Percentiles rank a stretch among this genome's conserved stretches.
phyloP scores from a whole-genome alignment of 352 stramenopile genomes.

The Stramenopiles sp. region DNA sequence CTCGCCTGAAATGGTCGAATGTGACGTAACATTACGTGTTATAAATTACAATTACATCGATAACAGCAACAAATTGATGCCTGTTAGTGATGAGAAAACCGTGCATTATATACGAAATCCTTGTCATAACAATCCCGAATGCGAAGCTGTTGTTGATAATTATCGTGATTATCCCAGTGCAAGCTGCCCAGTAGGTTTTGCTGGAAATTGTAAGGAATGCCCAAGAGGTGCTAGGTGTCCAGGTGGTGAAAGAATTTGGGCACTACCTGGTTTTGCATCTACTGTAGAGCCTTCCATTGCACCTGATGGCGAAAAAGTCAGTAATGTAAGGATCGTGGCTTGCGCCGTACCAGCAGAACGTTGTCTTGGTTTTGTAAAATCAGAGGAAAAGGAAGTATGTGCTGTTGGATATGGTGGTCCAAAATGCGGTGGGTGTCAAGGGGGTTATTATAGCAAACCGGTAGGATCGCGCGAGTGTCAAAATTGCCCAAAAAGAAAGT shows the following conservation, averaged over 20 bases:
- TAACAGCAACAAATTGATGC: too few relatives aligned
- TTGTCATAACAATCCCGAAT: too few relatives aligned
- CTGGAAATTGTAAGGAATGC: neutral
- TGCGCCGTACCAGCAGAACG: neutral
- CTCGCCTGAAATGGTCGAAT: too few relatives aligned
- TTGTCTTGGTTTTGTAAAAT: neutral
- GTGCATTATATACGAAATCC: too few relatives aligned
- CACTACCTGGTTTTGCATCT: neutral
- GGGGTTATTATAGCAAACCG: neutral
- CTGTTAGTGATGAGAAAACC: too few relatives aligned
- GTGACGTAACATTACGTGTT: too few relatives aligned
- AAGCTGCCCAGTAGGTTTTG: too few relatives aligned
- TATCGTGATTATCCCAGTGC: too few relatives aligned
- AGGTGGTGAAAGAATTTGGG: neutral
- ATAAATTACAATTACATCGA: too few relatives aligned
- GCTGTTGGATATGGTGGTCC: neutral
- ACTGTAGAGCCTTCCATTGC: too few relatives aligned
- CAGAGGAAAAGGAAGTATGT: neutral
- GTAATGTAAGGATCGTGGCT: neutral
- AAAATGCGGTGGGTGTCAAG: neutral
- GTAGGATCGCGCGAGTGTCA: neutral
- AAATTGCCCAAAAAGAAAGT: neutral
- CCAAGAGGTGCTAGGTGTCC: neutral
- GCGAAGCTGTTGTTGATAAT: too few relatives aligned
- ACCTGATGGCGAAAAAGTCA: too few relatives aligned